Evolutionary conservation across 2,329 filamentous ascomycete species (phyloP).

Genomic region (Monilinia laxa): DNA sequence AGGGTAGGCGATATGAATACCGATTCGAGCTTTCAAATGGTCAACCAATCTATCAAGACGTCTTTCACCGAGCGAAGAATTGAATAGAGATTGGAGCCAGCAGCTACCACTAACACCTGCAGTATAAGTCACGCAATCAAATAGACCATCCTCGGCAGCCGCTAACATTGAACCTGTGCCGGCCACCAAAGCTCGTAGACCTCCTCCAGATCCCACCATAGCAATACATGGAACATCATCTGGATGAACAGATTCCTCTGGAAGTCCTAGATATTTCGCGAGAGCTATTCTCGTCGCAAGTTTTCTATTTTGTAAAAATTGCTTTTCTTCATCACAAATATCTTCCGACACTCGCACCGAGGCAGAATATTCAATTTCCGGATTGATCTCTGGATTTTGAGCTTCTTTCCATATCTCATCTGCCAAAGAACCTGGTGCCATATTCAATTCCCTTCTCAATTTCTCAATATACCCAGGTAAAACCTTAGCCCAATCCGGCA

Average conservation of each 20-base stretch:
- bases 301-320: slow-evolving; percentile 69
- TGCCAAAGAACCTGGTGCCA: slow-evolving; percentile 82
- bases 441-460: slow-evolving; percentile 81
- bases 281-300: slow-evolving; percentile 69
- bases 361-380: slow-evolving; percentile 82
- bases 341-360: slow-evolving; percentile 77
- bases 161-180: slow-evolving; percentile 86
- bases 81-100: slow-evolving; percentile 88
- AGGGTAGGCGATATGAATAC: slow-evolving; percentile 89
- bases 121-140: slow-evolving; percentile 93
- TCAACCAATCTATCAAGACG: slow-evolving; percentile 70
- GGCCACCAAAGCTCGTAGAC: slow-evolving; percentile 83
- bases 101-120: slow-evolving; percentile 94
- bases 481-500: slow-evolving; percentile 78
- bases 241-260: slow-evolving; percentile 79
- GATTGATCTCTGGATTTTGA: slow-evolving; percentile 77
- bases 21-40: slow-evolving; percentile 82
- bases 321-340: slow-evolving; percentile 79
- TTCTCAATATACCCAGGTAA: slow-evolving; percentile 78
- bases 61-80: slow-evolving; percentile 72
- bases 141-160: slow-evolving; percentile 80
- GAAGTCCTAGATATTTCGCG: slow-evolving; percentile 76
- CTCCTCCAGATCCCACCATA: slow-evolving; percentile 91
- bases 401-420: slow-evolving; percentile 94
- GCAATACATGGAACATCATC: slow-evolving; percentile 93